Conservation (phyloP, 805 yeast genomes). For the Teunomyces stri region DNA sequence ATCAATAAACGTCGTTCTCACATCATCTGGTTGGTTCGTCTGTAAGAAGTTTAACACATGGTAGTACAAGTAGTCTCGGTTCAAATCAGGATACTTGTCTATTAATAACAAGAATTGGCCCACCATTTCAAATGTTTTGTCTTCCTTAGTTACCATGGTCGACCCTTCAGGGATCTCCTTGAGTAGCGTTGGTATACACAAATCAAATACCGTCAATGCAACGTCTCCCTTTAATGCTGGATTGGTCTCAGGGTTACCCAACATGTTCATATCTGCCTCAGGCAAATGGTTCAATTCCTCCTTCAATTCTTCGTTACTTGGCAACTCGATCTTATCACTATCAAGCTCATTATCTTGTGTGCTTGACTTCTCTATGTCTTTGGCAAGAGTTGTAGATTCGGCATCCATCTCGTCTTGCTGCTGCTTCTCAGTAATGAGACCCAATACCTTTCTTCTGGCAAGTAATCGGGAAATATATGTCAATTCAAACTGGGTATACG, state of each 20-base stretch:
- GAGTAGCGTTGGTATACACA: conserved; percentile 31
- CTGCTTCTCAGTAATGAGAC: conserved; percentile 70
- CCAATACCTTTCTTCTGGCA: conserved; percentile 79
- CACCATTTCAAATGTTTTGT: conserved; percentile 39
- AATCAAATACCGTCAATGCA: conserved; percentile 40
- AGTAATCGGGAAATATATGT: conserved; percentile 79
- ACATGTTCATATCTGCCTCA: conserved; percentile 79
- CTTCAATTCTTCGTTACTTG: conserved; percentile 55
- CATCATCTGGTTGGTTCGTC: conserved; percentile 36
- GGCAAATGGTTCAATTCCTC: conserved; percentile 72
- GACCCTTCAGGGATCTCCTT: conserved; percentile 24
- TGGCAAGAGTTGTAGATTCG: conserved; percentile 30
- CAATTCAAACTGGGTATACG: conserved; percentile 85
- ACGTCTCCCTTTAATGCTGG: conserved; percentile 61
- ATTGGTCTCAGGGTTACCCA: conserved; percentile 82
- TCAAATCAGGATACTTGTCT: conserved; percentile 67
- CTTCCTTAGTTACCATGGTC: conserved; percentile 28
- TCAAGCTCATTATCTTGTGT: conserved; percentile 29
- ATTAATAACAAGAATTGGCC: conserved; percentile 51
- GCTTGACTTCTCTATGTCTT: conserved; percentile 32
- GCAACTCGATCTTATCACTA: conserved; percentile 43
- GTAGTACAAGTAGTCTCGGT: conserved; percentile 61
- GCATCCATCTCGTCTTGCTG: conserved; percentile 49
- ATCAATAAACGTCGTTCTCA: conserved; percentile 49
- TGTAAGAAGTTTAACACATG: conserved; percentile 61